Evolutionary conservation across 2,329 filamentous ascomycete species (phyloP), one percentile per base, ranked within the genome.

Genomic region (Penicillium sp.): DNA sequence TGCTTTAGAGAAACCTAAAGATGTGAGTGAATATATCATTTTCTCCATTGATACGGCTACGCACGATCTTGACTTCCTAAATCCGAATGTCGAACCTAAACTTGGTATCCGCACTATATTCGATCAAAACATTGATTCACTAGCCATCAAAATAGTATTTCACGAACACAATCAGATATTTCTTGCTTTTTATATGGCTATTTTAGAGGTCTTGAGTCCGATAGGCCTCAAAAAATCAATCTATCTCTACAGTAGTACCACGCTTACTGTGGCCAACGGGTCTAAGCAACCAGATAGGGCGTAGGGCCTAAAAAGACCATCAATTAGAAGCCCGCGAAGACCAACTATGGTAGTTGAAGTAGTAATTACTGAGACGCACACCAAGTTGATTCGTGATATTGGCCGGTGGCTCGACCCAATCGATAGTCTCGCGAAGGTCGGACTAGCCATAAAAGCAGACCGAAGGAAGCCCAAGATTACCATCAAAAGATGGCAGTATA

Each of bases 51-150:
- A 30, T 11, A 30, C 28, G 10, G 30, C 49, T 38, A 44, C 49
- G 31, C 36, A 51, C 40, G 22, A 44, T 51, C 49, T 40, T 31
- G 40, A 51, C 49, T 51, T 51, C 49, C 49, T 51, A 44, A 40
- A 51, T 45, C 49, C 40, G 31, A 37, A 51, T 12, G 22, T 14
- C 31, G 40, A 44, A 44, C 49, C 49, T 38, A 51, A 38, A 2
- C 49, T 38, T 38, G 38, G 31, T 51, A 45, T 51, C 22, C 40
- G 19, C 40, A 51, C 49, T 16, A 51, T 31, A 38, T 51, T 51
- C 22, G 10, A 51, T 38, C 49, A 30, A 37, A 25, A 38, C 16
- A 37, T 45, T 28, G 38, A 51, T 44, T 51, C 40, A 31, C 28
- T 51, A 10, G 31, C 40, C 22, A 19, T 51, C 22, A 51, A 45